phyloP scores from a whole-genome alignment of 768 basidiomycete species.

The Dictyophora rubrovolvata region DNA sequence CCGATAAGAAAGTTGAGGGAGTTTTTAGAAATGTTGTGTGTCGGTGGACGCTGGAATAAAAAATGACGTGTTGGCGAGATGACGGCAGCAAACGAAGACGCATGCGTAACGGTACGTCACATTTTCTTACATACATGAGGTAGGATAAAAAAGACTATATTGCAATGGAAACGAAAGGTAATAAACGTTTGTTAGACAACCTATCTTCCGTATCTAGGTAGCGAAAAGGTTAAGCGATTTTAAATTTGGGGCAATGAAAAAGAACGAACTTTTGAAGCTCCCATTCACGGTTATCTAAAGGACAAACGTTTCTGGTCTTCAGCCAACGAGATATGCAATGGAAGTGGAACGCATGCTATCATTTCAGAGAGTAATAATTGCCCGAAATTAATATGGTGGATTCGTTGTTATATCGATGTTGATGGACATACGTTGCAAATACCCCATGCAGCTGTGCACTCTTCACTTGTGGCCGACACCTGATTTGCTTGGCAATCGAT shows the following conservation, averaged over 20 bases:
- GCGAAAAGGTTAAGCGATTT: neutral
- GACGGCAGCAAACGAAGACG: neutral
- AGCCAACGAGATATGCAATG: slow-evolving; percentile 99
- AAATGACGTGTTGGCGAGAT: neutral
- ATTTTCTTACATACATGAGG: neutral
- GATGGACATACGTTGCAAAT: slow-evolving; percentile 77
- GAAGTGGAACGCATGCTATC: slow-evolving; percentile 97
- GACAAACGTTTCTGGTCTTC: slow-evolving; percentile 94
- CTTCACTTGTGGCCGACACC: slow-evolving; percentile 91
- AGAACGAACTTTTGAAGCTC: slow-evolving; percentile 85
- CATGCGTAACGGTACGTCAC: neutral
- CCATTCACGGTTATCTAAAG: slow-evolving; percentile 93
- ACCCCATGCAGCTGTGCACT: slow-evolving; percentile 98
- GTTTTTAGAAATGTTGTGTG: neutral
- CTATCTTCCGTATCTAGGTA: neutral
- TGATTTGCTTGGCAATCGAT: slow-evolving; percentile 99
- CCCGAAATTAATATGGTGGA: neutral
- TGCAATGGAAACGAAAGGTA: neutral
- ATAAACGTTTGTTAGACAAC: neutral
- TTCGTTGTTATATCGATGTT: neutral
- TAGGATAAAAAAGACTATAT: neutral
- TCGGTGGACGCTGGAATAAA: neutral
- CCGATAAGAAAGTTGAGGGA: no score
- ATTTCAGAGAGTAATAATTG: neutral
- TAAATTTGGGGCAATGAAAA: neutral